Evolutionary conservation across 306 rosid genomes (phyloP).

Genomic region (Inga oerstediana): DNA sequence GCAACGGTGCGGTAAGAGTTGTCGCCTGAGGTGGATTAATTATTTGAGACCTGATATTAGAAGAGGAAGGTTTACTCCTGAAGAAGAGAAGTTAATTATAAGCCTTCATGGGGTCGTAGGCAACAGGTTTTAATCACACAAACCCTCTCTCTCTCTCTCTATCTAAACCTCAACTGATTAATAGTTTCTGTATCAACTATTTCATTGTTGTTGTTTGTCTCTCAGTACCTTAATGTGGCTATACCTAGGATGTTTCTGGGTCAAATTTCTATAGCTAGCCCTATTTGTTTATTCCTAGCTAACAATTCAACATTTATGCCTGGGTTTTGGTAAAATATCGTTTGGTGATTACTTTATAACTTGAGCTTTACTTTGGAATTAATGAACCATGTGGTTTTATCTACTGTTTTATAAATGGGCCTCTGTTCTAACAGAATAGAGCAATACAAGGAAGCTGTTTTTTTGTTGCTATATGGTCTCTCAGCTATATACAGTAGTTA

Average conservation of each 20-base stretch:
- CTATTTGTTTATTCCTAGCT: neutral
- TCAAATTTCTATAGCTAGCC: neutral
- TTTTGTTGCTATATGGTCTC: constrained; percentile 6
- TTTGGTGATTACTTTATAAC: neutral
- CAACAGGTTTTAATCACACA: constrained; percentile 56
- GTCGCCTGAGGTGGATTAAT: constrained; percentile 96
- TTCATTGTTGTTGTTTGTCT: neutral
- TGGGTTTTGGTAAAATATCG: neutral
- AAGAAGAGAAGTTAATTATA: constrained; percentile 93
- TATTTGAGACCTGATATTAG: constrained; percentile 98
- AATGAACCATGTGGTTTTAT: neutral
- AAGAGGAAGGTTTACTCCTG: constrained; percentile 94
- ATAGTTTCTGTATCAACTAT: neutral
- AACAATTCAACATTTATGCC: neutral
- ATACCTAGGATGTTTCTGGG: neutral
- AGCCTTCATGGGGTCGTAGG: constrained; percentile 97
- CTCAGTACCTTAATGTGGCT: neutral
- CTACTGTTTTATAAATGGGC: neutral
- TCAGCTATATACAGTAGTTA: constrained; percentile 25
- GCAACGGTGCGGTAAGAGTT: constrained; percentile 98
- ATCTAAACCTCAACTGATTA: neutral
- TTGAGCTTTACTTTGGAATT: neutral
- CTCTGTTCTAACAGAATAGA: neutral
- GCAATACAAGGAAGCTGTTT: neutral
- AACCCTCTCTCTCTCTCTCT: neutral